Evolutionary conservation across 2,329 filamentous ascomycete species (phyloP), one percentile per base, ranked within the genome.

Genomic region (Geosmithia morbida): DNA sequence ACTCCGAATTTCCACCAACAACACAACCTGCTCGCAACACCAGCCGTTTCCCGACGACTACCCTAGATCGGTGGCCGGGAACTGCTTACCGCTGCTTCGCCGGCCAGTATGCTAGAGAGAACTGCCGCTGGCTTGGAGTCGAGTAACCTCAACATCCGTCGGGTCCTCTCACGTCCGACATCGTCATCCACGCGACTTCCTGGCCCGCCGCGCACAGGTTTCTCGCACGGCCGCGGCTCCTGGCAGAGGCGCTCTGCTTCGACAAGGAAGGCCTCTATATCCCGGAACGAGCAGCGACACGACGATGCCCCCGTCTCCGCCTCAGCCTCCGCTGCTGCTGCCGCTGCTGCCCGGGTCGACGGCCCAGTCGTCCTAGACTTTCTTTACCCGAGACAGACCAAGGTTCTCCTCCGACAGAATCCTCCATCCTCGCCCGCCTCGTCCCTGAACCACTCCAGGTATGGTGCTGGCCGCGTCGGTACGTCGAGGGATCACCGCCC

Each of bases 41-140:
- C 19, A 20, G 41, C 41, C 19, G 18, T 43, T 43, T 14, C 41
- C 13, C 41, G 19, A 43, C 41, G 41, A 43, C 33, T 42, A 22
- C 39, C 45, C 26, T 43, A 26, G 18, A 22, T 22, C 33, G 33
- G 46, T 44, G 19, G 44, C 37, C 44, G 29, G 30, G 30, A 45
- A 45, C 17, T 39, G 46, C 19, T 30, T 48, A 19, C 49, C 44
- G 43, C 33, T 37, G 33, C 33, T 30, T 49, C 44, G 46, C 48
- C 49, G 50, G 48, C 66, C 64, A 60, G 41, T 43, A 76, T 78
- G 73, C 70, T 78, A 56, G 74, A 78, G 66, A 71, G 73, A 68
- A 74, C 74, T 48, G 71, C 72, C 41, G 68, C 69, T 51, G 68
- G 65, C 60, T 61, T 78, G 61, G 75, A 78, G 68, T 68, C 73